These are phyloP conservation scores for Thielaviopsis musarum DNA, from an alignment of 2,329 filamentous ascomycete genomes.

Conservation along the genomic window DNA sequence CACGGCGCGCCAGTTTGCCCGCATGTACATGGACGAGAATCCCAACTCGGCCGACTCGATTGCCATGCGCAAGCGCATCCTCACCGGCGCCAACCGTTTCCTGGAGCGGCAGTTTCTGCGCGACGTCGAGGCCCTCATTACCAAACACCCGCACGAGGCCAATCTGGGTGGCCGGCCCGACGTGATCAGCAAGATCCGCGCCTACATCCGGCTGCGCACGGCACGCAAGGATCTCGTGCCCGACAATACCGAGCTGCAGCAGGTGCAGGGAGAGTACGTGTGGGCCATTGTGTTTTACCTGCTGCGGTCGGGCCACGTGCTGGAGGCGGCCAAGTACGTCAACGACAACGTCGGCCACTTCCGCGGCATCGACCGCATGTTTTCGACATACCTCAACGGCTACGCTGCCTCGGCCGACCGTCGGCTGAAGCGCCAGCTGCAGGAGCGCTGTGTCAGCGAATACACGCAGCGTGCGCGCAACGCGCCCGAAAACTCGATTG, in stretches of 20 bases:
- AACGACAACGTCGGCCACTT: conserved; percentile 64
- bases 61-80: conserved; percentile 59
- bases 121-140: conserved; percentile 60
- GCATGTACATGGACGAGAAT: conserved; percentile 61
- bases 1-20: conserved; percentile 59
- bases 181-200: conserved; percentile 76
- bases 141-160: conserved; percentile 74
- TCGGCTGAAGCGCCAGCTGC: conserved; percentile 59
- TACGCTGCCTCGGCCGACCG: conserved; percentile 66
- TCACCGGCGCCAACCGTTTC: conserved; percentile 62
- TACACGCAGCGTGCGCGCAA: conserved; percentile 75
- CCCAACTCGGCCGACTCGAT: conserved; percentile 46
- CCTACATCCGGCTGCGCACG: conserved; percentile 70
- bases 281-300: conserved; percentile 94
- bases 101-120: conserved; percentile 68
- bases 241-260: conserved; percentile 65
- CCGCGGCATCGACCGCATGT: conserved; percentile 78
- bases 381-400: conserved; percentile 70
- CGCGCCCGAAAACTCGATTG: conserved; percentile 70
- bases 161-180: conserved; percentile 80
- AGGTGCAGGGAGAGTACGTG: conserved; percentile 64
- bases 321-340: conserved; percentile 76
- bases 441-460: conserved; percentile 77
- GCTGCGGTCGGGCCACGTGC: conserved; percentile 65
- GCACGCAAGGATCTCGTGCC: conserved; percentile 69